Base-by-base conservation (phyloP, 306 rosid species). In the cucumber (Cucumis sativus) region DNA sequence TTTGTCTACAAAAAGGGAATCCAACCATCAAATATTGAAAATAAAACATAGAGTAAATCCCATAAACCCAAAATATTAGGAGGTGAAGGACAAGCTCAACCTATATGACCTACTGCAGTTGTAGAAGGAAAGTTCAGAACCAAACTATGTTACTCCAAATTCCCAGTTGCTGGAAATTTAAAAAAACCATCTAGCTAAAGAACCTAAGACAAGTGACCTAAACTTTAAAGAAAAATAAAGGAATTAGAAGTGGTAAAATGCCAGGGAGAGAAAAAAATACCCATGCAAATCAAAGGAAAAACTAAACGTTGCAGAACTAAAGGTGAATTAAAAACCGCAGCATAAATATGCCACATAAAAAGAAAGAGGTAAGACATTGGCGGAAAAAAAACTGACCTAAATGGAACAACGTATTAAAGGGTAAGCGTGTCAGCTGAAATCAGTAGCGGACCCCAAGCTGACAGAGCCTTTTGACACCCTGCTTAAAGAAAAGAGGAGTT, bases 381-480 rank as follows among this genome's bases (percentile, higher is more conserved):
- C 87, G 85, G 67, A 28, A 40, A 49, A 80, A 93, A 72, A 73
- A 73, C 98, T 93, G 98, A 93, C 98, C 98, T 93, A 93, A 83
- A 84, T 76, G 85, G 83, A 88, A 90, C 88, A 93, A 89, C 86
- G 84, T 91, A 88, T 96, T 91, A 89, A 85, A 91, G 91, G 88
- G 97, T 86, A 85, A 87, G 91, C 97, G 85, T 93, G 87, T 91
- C 98, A 85, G 92, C 98, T 85, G 98, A 89, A 91, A 88, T 93
- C 97, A 84, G 90, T 88, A 79, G 93, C 97, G 83, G 91, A 91
- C 96, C 91, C 92, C 88, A 86, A 82, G 92, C 90, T 84, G 92
- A 88, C 90, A 93, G 93, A 93, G 97, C 93, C 98, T 87, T 97
- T 82, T 85, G 92, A 83, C 97, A 84, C 89, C 98, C 98, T 93